phyloP scores from a whole-genome alignment of 2,329 filamentous ascomycete genomes.

The Sarocladium brachiariae region DNA sequence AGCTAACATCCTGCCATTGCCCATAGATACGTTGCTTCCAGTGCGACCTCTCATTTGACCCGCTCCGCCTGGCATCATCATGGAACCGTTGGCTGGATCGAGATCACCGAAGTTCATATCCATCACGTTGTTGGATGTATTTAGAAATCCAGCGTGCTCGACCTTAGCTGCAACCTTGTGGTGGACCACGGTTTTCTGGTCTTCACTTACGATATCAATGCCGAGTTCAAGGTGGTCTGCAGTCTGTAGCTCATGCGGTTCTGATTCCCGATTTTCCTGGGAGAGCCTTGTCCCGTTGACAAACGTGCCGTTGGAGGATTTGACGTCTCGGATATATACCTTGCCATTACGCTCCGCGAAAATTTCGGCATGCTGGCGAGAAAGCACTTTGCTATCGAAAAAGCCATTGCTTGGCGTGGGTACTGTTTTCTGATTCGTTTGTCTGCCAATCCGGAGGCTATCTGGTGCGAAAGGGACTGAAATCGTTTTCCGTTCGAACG shows the following conservation, averaged over 20 bases:
- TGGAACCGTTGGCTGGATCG: slow-evolving; percentile 68
- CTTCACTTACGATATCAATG: slow-evolving; percentile 97
- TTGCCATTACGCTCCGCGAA: slow-evolving; percentile 83
- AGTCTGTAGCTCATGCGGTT: slow-evolving; percentile 86
- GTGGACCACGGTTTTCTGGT: slow-evolving; percentile 96
- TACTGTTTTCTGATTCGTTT: slow-evolving; percentile 94
- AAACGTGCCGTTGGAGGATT: slow-evolving; percentile 97
- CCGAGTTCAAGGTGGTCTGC: slow-evolving; percentile 90
- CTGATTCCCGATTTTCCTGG: slow-evolving; percentile 90
- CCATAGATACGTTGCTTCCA: slow-evolving; percentile 59
- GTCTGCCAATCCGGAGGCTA: slow-evolving; percentile 85
- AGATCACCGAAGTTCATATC: slow-evolving; percentile 92
- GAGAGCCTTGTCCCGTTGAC: slow-evolving; percentile 89
- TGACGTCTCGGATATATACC: slow-evolving; percentile 93
- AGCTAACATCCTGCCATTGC: slow-evolving; percentile 54
- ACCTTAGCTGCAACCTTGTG: slow-evolving; percentile 97
- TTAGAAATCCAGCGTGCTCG: slow-evolving; percentile 84
- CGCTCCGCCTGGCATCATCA: slow-evolving; percentile 64
- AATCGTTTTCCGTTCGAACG: slow-evolving; percentile 96
- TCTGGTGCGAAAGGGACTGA: slow-evolving; percentile 90
- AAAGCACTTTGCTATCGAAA: slow-evolving; percentile 97
- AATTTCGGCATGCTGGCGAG: slow-evolving; percentile 91
- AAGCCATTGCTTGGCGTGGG: slow-evolving; percentile 88
- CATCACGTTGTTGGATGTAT: slow-evolving; percentile 65
- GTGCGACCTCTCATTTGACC: slow-evolving; percentile 65